A percentile compares a stretch with the other conserved stretches of the same genome.
phyloP scores from a whole-genome alignment of 164 flowering plant species.

The Macadamia tetraphylla region DNA sequence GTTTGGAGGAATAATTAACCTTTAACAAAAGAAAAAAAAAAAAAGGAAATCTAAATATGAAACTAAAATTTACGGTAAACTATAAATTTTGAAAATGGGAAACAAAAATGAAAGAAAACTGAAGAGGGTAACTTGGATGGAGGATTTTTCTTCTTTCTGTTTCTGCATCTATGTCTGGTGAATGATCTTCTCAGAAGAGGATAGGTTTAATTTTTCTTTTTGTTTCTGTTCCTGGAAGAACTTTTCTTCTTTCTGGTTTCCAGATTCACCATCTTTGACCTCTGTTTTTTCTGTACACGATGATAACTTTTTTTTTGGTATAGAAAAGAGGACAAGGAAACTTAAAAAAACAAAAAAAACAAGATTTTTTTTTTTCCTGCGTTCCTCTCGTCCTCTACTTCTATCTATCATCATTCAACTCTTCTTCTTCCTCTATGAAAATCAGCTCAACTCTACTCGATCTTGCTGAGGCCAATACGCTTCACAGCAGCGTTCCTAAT shows the following conservation, averaged over 20 bases:
- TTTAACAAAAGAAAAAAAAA: too few species aligned
- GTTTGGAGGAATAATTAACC: too few species aligned
- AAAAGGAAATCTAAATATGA: too few species aligned
- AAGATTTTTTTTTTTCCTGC: constrained; percentile 2
- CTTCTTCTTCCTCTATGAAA: background rate
- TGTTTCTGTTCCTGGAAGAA: too few species aligned
- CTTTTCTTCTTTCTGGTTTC: too few species aligned
- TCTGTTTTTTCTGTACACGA: constrained; percentile 25
- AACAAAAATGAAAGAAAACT: background rate
- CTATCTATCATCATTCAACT: background rate
- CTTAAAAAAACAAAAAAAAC: constrained; percentile 1
- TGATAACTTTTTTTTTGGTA: constrained; percentile 17
- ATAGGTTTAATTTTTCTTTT: too few species aligned
- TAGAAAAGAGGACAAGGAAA: constrained; percentile 3
- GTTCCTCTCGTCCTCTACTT: constrained; percentile 1
- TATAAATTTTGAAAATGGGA: too few species aligned
- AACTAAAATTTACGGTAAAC: too few species aligned
- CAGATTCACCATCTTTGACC: constrained; percentile 1
- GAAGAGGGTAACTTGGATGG: background rate
- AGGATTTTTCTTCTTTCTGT: background rate
- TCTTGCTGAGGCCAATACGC: constrained; percentile 57
- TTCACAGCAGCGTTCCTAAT: constrained; percentile 57
- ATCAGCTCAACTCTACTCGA: constrained; percentile 27
- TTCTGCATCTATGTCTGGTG: background rate
- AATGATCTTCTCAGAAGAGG: background rate